A percentile compares a stretch with the other conserved stretches of the same genome.
Conservation (phyloP, 1,284 basidiomycete genomes). For the Agaricales sp. region DNA sequence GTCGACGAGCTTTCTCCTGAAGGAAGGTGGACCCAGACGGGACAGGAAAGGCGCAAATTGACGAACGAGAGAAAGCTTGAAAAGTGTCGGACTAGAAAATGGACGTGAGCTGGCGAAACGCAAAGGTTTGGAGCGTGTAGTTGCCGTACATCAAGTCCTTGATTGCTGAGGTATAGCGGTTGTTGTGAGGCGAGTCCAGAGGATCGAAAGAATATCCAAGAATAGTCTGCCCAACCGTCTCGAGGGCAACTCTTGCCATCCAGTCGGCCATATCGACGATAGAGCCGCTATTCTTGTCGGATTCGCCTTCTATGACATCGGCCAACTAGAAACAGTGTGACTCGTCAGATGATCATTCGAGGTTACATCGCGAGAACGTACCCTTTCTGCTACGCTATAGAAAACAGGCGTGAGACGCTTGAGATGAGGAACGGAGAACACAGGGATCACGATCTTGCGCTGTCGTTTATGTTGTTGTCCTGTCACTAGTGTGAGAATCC, state of each 20-base stretch:
- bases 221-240: constrained; percentile 37
- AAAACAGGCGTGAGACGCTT: constrained; percentile 33
- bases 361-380: constrained; percentile 9
- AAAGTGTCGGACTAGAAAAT: constrained; percentile 30
- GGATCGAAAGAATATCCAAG: constrained; percentile 44
- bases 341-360: constrained; percentile 8
- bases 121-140: too few relatives aligned
- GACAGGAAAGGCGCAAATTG: constrained; percentile 37
- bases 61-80: constrained; percentile 33
- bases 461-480: constrained; percentile 40
- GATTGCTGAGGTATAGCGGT: constrained; percentile 36
- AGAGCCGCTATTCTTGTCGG: constrained; percentile 8
- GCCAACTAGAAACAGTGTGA: constrained; percentile 15
- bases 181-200: constrained; percentile 30
- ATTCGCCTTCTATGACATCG: constrained; percentile 20
- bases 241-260: constrained; percentile 39
- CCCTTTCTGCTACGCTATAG: constrained; percentile 34
- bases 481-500: constrained; percentile 10
- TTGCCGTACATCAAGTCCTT: constrained; percentile 34
- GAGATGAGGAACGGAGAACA: constrained; percentile 37
- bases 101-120: neutral
- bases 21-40: constrained; percentile 29
- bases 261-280: constrained; percentile 38
- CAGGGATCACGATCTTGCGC: constrained; percentile 37
- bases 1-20: constrained; percentile 35